These are phyloP conservation scores for Lentinula sp. DNA, from an alignment of 768 basidiomycete genomes.

Conservation along the genomic window DNA sequence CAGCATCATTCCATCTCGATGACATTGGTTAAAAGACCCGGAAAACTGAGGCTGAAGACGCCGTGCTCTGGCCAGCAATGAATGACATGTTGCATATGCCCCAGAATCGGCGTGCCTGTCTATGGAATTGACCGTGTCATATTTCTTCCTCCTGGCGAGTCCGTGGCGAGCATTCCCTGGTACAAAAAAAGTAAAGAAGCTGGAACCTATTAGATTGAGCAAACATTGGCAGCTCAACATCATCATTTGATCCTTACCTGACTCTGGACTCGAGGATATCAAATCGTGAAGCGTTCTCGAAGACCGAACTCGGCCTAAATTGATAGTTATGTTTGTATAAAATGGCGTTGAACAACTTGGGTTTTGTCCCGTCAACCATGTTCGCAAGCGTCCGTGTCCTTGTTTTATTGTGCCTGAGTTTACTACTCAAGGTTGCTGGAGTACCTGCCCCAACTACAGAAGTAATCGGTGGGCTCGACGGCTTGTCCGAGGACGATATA, in stretches of 20 bases:
- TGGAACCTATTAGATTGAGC: neutral
- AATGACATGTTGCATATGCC: neutral
- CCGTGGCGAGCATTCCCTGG: neutral
- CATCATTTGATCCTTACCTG: neutral
- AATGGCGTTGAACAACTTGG: neutral
- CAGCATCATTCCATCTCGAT: neutral
- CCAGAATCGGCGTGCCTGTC: neutral
- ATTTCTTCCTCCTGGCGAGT: neutral
- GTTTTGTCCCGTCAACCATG: neutral
- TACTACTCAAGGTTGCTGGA: constrained; percentile 19
- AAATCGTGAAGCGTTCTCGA: neutral
- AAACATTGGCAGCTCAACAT: neutral
- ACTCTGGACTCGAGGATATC: neutral
- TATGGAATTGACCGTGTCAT: neutral
- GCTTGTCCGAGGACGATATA: constrained; percentile 26
- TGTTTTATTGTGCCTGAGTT: constrained; percentile 1
- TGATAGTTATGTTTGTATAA: neutral
- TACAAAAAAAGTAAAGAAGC: neutral
- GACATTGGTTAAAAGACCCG: neutral
- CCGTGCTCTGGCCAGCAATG: neutral
- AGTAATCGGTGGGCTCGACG: constrained; percentile 12
- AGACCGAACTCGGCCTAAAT: neutral
- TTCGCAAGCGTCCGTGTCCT: neutral
- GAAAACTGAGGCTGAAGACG: neutral
- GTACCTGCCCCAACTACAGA: constrained; percentile 6